These are phyloP conservation scores for Silene latifolia DNA, from an alignment of 148 eudicot species.

Conservation along the genomic window DNA sequence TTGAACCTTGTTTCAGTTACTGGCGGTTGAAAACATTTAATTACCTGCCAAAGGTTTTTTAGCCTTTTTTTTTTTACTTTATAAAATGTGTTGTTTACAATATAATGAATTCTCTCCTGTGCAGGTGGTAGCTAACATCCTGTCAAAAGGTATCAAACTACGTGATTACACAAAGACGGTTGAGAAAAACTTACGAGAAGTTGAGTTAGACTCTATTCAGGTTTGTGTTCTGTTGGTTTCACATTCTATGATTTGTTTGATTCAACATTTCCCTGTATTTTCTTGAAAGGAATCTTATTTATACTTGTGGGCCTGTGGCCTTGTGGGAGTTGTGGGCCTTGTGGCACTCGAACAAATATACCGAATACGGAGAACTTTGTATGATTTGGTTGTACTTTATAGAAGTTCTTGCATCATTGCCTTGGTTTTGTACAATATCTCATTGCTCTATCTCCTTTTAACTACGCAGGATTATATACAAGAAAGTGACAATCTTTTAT, in stretches of 20 bases:
- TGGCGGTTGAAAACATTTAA: too few species aligned
- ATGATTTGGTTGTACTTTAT: not conserved
- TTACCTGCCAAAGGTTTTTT: not conserved
- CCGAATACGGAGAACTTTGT: not conserved
- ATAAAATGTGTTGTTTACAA: constrained; percentile 5
- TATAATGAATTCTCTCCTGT: not conserved
- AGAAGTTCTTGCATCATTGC: not conserved
- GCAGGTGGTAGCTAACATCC: constrained; percentile 90
- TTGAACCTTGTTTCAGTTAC: not conserved
- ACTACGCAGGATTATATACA: constrained; percentile 75
- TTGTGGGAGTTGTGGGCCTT: not conserved
- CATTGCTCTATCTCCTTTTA: constrained; percentile 15
- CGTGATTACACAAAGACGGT: constrained; percentile 96
- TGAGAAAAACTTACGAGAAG: constrained; percentile 86
- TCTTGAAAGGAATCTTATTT: not conserved
- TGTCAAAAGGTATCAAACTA: constrained; percentile 78
- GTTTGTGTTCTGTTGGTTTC: constrained; percentile 35
- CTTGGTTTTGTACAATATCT: not conserved
- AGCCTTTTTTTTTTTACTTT: not conserved
- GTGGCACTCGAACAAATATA: not conserved
- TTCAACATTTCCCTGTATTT: constrained; percentile 11
- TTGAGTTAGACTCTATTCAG: constrained; percentile 91
- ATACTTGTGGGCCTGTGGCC: not conserved
- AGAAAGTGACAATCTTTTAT: constrained; percentile 95
- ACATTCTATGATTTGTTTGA: not conserved